Conservation (phyloP, 805 yeast genomes). For the Candida silvicultrix region DNA sequence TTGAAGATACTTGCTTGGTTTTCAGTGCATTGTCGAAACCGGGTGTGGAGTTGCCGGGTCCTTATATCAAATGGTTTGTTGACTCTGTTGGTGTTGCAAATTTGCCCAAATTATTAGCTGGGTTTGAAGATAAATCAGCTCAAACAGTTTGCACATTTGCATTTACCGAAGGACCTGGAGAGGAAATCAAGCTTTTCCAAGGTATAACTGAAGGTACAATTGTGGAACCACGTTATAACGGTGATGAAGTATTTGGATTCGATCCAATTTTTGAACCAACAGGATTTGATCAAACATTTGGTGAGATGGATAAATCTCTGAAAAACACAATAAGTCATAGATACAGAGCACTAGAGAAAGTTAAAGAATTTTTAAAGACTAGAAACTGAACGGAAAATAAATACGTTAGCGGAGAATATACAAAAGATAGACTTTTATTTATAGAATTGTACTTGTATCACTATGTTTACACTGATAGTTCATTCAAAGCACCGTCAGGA, state of each 20-base stretch:
- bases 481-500: conserved; percentile 55
- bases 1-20: conserved; percentile 90
- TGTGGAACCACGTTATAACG: conserved; percentile 54
- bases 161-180: conserved; percentile 75
- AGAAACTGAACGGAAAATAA: no score
- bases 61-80: conserved; percentile 91
- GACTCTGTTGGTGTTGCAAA: conserved; percentile 69
- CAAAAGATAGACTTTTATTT: no score
- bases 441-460: no score
- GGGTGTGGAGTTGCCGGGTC: conserved; percentile 71
- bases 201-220: conserved; percentile 80
- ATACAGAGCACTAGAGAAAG: conserved; percentile 70
- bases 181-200: conserved; percentile 70
- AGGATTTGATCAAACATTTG: conserved; percentile 72
- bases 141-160: conserved; percentile 91
- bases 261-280: conserved; percentile 84
- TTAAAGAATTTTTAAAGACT: conserved; percentile 47
- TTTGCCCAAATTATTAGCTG: conserved; percentile 67
- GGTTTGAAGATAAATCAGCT: conserved; percentile 81
- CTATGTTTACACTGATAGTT: conserved; percentile 18
- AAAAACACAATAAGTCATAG: conserved; percentile 88
- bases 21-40: conserved; percentile 68
- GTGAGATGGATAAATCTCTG: conserved; percentile 73
- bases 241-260: conserved; percentile 88
- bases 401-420: no score